Conservation (phyloP, 1,284 basidiomycete genomes). For the Psilocybe mexicana region DNA sequence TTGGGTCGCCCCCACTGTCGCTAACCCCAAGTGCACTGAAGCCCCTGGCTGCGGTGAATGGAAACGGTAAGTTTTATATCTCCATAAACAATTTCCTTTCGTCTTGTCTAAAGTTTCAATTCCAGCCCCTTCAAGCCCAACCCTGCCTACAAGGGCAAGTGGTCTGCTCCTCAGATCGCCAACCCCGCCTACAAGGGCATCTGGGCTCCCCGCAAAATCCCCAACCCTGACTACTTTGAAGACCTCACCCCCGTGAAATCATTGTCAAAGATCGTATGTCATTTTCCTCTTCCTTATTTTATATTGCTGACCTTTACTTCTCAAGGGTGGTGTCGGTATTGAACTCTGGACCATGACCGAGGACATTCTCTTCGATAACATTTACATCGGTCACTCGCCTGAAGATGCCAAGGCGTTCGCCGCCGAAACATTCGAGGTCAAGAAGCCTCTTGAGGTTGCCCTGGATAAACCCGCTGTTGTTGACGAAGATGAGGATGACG, state of each 20-base stretch:
- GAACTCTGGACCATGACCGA: conserved; percentile 99
- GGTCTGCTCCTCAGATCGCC: conserved; percentile 91
- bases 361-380: conserved; percentile 94
- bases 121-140: conserved; percentile 81
- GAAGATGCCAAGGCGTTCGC: conserved; percentile 83
- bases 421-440: conserved; percentile 82
- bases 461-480: conserved; percentile 47
- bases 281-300: not conserved
- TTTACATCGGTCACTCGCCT: conserved; percentile 89
- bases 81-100: not conserved
- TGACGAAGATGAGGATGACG: conserved; percentile 59
- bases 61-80: conserved; percentile 56
- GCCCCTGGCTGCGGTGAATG: conserved; percentile 95
- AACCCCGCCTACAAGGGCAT: conserved; percentile 98
- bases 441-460: conserved; percentile 69
- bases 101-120: not conserved
- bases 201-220: conserved; percentile 91
- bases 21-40: conserved; percentile 88
- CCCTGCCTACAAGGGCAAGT: conserved; percentile 94
- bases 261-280: conserved; percentile 78
- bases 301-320: conserved; percentile 8
- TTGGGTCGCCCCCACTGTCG: conserved; percentile 89
- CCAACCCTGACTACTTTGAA: conserved; percentile 93
- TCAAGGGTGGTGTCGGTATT: conserved; percentile 87
- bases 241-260: conserved; percentile 83